Evolutionary conservation across 139 green algal species (phyloP), one percentile per base, ranked within the genome.

Genomic region (Chlorella sp.): DNA sequence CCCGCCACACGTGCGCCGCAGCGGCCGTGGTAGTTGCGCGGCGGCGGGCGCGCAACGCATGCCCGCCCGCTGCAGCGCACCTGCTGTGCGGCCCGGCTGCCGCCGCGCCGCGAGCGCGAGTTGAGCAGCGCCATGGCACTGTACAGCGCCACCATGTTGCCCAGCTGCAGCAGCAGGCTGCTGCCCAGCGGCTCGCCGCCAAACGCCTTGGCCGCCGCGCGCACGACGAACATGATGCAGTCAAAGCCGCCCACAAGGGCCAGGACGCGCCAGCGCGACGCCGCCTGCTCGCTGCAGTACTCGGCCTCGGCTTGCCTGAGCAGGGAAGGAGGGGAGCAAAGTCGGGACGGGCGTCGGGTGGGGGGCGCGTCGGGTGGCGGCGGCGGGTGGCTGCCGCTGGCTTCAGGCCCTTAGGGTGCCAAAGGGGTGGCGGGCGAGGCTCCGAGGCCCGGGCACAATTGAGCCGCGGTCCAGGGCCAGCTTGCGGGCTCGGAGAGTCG

Each of bases 221-320:
- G 21, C 18, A 82, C 21, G 3, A 79, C 36, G 13, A 86, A 80
- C 80, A 87, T 91, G 28, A 75, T 67, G 16, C 92, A 30, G 80
- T 96, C 94, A 72, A 97, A 97, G 71, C n/a, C 83, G 64, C 93
- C 92, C 30, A 95, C 88, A 34, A 89, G 89, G 1, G 94, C 63
- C 12, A 96, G 88, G 38, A 96, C 88, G 0, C 91, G 93, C 87
- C 90, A 91, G 2, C 94, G 68, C 34, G 81, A 75, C 28, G 81
- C 87, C 0, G 93, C 92, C 15, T 92, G 86, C n/a, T 91, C 86
- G 0, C 80, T 79, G 65, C 94, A 51, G 56, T 90, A 95, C 65
- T 94, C 68, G 5, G 70, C 85, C 82, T 95, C 92, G 55, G 89
- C 73, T n/a, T 17, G 28, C 25, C 91, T 93, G 89, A 76, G 67